Base-by-base conservation (phyloP, 805 yeast genomes). In the Saitoella complicata region DNA sequence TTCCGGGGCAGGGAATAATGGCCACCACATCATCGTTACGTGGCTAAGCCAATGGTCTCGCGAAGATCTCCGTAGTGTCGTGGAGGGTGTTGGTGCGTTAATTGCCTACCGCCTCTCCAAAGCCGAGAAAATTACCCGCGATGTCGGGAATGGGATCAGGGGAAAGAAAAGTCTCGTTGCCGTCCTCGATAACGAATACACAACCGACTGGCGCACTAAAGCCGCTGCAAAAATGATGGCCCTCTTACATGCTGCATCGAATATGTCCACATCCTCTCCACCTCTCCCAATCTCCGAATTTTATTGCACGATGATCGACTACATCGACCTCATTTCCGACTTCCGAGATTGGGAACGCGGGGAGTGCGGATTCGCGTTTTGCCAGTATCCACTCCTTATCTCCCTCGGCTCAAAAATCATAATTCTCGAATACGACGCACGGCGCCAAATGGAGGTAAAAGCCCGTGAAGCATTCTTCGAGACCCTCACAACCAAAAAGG, bases 391-490 rank as follows among this genome's bases (percentile, higher is more conserved):
- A 1, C 86, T 82, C 56, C 63, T 85, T 43, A 63, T 88, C 29
- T 77, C 94, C 0, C 60, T 88, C 47, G 95, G 94, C 0, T 72
- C 85, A 1, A 88, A 88, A 58, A 80, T 86, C 2, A 68, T 79
- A 0, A 75, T 88, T 2, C 62, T 88, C 50, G 94, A 83, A 52
- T 77, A 82, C 57, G 95, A 85, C 56, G 85, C 88, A 0, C 71
- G 76, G 49, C 61, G 79, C 40, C 79, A 73, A 44, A 86, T 86
- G 95, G 91, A 81, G 54, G 64, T 80, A 44, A 78, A 80, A 54
- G 94, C 94, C 0, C 94, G 85, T 54, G 88, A 83, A 57, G 94
- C 95, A 0, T 86, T 86, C 54, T 71, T 86, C 37, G 73, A 72
- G 43, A 78, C 94, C 0, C 55, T 85, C 32, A 82, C 79, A 52